phyloP scores from a whole-genome alignment of 495 filamentous ascomycete genomes.

The Pseudoneurospora amorphoporcata region DNA sequence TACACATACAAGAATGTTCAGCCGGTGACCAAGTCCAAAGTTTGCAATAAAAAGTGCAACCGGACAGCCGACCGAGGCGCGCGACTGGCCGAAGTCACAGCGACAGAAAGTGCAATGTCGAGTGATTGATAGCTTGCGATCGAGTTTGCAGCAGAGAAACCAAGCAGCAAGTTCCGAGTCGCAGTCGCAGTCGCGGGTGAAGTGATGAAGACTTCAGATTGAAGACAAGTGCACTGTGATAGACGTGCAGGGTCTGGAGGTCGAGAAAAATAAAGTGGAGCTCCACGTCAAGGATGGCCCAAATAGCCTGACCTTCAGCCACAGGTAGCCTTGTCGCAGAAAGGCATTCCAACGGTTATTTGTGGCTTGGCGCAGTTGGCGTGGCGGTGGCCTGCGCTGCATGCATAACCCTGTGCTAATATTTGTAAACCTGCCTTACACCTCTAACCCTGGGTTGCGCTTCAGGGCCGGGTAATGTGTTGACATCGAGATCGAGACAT shows the following conservation, averaged over 20 bases:
- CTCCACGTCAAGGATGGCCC: background rate
- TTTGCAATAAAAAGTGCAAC: slow-evolving; percentile 1
- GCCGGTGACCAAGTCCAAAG: background rate
- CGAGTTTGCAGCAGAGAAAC: background rate
- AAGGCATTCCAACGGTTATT: background rate
- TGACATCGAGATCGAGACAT: background rate
- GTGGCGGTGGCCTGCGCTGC: background rate
- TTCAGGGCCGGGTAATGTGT: background rate
- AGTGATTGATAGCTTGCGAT: background rate
- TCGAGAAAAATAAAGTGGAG: background rate
- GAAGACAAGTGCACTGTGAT: background rate
- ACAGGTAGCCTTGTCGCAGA: background rate
- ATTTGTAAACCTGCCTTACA: background rate
- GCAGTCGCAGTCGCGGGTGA: background rate
- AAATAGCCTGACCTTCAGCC: background rate
- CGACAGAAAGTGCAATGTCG: background rate
- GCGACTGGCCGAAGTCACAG: background rate
- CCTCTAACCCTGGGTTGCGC: background rate
- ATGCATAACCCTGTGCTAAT: background rate
- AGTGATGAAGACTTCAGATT: background rate
- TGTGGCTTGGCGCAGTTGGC: background rate
- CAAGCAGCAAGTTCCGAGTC: background rate
- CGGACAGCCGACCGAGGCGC: background rate
- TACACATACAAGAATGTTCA: background rate
- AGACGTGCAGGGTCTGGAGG: background rate